Evolutionary conservation across 164 flowering plant species (phyloP), one percentile per base, ranked within the genome.

Genomic region (Tetracentron sinense): DNA sequence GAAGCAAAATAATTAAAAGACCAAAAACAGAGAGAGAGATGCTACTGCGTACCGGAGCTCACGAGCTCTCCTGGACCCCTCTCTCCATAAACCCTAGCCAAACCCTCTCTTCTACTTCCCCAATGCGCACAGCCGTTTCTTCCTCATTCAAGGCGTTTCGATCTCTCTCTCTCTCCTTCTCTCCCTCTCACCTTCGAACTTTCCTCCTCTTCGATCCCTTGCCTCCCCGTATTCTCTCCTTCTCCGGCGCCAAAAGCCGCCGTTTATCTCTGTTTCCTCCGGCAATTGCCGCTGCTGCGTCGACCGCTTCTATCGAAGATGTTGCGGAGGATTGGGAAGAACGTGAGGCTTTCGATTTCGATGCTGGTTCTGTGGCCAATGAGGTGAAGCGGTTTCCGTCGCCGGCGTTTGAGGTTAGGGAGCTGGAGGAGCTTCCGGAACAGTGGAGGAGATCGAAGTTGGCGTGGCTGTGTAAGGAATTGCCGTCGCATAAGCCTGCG

Each of bases 391-490:
- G 68, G 33, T 61, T 77, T 68, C 50, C 38, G 12, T 65, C 81
- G 28, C 78, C 86, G 22, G 31, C 30, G 0, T 33, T 79, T 55
- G 89, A 93, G 58, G 88, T 93, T 52, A 80, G 69, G 81, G 90
- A 89, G 74, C 67, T 93, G 58, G 88, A 80, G 47, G 96, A 93
- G 70, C 65, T 87, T 21, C 92, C 97, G 53, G 98, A 93, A 69
- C 89, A 85, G 67, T 91, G 97, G 96, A 70, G 92, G 71, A 66
- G 97, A 73, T 65, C 91, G 33, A 91, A 72, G 73, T 25, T 94
- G 33, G 97, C 97, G 14, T 94, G 97, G 97, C 74, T 94, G 51
- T 94, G 97, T 64, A 90, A 94, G 78, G 89, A 84, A 69, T 70
- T 94, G 44, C 96, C 98, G 16, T 60, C 82, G 22, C 91, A 89